phyloP scores from a whole-genome alignment of 2,329 filamentous ascomycete species.

The Penicillium sclerotigenum region DNA sequence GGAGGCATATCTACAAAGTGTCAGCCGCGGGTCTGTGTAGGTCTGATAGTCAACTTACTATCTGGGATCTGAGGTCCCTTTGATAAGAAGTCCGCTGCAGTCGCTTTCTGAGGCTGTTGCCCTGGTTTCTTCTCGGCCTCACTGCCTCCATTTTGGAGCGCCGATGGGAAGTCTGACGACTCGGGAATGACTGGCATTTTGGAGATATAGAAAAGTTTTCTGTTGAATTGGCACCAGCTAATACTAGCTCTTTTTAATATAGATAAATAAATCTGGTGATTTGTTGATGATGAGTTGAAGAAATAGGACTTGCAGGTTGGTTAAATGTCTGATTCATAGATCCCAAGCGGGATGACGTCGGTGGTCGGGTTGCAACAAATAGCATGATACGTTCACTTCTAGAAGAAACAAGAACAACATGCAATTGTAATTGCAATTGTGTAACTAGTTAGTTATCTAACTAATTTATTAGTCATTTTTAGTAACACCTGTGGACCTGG shows the following conservation, averaged over 20 bases:
- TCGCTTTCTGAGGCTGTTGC: constrained; percentile 36
- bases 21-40: not conserved
- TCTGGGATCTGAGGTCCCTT: constrained; percentile 49
- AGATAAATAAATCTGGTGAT: not conserved
- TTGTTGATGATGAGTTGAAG: not conserved
- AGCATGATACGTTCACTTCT: not conserved
- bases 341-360: constrained; percentile 20
- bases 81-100: constrained; percentile 34
- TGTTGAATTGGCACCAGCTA: not conserved
- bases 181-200: constrained; percentile 34
- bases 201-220: not conserved
- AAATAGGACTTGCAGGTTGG: not conserved
- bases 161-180: constrained; percentile 24
- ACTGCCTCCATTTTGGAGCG: constrained; percentile 18
- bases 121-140: constrained; percentile 26
- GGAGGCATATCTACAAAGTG: constrained; percentile 38
- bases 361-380: constrained; percentile 10
- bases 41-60: constrained; percentile 24
- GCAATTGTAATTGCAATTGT: too few relatives aligned
- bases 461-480: not conserved
- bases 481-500: not conserved
- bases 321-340: constrained; percentile 11
- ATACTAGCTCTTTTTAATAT: not conserved
- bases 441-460: too few relatives aligned
- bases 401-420: not conserved